These are phyloP conservation scores for Saturnispora silvae DNA, from an alignment of 805 yeast genomes.

Conservation along the genomic window DNA sequence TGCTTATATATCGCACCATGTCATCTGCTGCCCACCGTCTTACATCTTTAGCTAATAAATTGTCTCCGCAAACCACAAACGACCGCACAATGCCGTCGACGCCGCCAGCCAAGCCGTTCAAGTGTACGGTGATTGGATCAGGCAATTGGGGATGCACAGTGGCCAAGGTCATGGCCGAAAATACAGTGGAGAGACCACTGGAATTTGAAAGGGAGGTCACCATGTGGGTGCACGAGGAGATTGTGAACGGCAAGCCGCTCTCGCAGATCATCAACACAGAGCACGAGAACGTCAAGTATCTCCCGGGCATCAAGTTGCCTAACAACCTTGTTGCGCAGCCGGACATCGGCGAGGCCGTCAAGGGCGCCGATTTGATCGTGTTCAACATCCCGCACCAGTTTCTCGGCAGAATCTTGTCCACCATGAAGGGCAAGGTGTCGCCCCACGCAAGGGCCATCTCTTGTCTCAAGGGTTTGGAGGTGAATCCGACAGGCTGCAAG, in stretches of 20 bases:
- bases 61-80: constrained; percentile 15
- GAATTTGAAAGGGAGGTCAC: constrained; percentile 65
- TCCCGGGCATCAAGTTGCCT: constrained; percentile 84
- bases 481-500: constrained; percentile 74
- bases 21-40: constrained; percentile 20
- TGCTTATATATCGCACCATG: no score
- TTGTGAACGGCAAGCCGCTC: constrained; percentile 63
- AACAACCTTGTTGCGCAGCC: constrained; percentile 83
- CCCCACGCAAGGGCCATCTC: constrained; percentile 79
- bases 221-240: constrained; percentile 97
- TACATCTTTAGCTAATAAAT: constrained; percentile 13
- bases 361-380: constrained; percentile 75
- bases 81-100: constrained; percentile 14
- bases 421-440: constrained; percentile 65
- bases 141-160: constrained; percentile 99
- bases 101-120: constrained; percentile 30
- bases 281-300: constrained; percentile 91
- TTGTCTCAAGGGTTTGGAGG: constrained; percentile 92
- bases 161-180: constrained; percentile 91
- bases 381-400: constrained; percentile 98
- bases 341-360: constrained; percentile 61
- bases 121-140: constrained; percentile 77
- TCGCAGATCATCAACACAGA: constrained; percentile 83
- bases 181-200: constrained; percentile 58
- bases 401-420: constrained; percentile 62